Evolutionary conservation across 768 basidiomycete genomes (phyloP), one percentile per base, ranked within the genome.

Genomic region (Lactifluus piperatus): DNA sequence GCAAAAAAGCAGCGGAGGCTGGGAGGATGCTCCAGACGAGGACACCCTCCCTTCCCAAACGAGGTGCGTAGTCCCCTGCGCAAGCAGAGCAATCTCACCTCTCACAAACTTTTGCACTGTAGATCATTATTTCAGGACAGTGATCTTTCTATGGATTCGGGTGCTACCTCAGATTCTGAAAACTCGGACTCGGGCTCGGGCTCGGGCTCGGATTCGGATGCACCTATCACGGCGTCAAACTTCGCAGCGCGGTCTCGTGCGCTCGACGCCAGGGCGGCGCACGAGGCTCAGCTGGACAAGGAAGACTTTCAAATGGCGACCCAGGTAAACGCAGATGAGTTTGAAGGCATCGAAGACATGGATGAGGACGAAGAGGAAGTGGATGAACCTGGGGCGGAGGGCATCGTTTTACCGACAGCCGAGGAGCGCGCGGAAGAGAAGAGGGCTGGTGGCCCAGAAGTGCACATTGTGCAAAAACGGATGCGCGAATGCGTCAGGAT

Each of bases 241-340:
- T 90, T 93, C 79, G 91, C 88, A 63, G 81, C 83, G 37, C 84
- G 83, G 27, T 92, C 91, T 46, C 82, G 82, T 55, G 88, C 87
- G 52, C 71, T 92, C 51, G 91, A 93, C 64, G 83, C 77, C 22
- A 74, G 78, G 63, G 83, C 82, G 6, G 78, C 77, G 26, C 81
- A 74, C 11, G 88, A 91, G 57, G 88, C 85, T 2, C 81, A 81
- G 67, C 73, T 88, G 27, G 87, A 88, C 65, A 70, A 77, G 0
- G 80, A 83, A 65, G 89, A 91, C 66, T 69, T 83, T 51, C 82
- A 81, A 62, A 72, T 77, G 51, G 85, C 79, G 0, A 83, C 74
- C 18, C 68, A 73, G 11, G 79, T 63, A 8, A 57, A 49, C 14
- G 54, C 45, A 13, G 60, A 61, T 34, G 60, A 61, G 16, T 56